Evolutionary conservation across 768 basidiomycete genomes (phyloP).

Genomic region (Auriscalpium orientale): DNA sequence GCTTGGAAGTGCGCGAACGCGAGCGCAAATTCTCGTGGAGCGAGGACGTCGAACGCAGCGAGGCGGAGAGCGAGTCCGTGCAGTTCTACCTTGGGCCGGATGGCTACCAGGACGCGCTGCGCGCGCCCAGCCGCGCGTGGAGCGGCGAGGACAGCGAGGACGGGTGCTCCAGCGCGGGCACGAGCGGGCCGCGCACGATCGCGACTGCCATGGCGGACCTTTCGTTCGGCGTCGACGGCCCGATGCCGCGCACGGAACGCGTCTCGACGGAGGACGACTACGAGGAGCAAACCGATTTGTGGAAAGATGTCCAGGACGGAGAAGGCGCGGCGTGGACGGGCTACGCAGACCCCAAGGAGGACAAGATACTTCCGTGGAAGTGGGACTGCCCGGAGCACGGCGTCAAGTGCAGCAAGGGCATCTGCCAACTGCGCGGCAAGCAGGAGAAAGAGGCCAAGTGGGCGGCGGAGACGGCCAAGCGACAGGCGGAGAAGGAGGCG

Average conservation of each 20-base stretch:
- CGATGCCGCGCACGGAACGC: neutral
- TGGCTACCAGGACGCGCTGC: neutral
- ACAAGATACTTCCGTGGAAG: neutral
- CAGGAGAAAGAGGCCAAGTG: neutral
- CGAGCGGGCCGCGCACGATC: neutral
- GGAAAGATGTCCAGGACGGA: neutral
- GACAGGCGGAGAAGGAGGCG: neutral
- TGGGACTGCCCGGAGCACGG: constrained; percentile 6
- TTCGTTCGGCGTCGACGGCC: neutral
- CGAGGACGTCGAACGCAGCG: neutral
- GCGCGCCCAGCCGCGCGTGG: neutral
- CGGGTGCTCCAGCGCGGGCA: neutral
- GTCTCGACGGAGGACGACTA: neutral
- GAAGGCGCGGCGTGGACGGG: neutral
- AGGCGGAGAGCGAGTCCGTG: neutral
- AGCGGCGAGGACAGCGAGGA: neutral
- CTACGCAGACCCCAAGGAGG: neutral
- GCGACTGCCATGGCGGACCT: neutral
- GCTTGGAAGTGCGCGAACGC: neutral
- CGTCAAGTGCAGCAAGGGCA: constrained; percentile 1
- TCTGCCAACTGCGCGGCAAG: constrained; percentile 2
- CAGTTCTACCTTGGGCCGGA: neutral
- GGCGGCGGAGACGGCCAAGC: neutral
- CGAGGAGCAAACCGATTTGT: neutral
- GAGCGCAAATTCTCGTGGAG: constrained; percentile 3